Conservation (phyloP, 495 filamentous ascomycete species). For the Penicillium bovifimosum region DNA sequence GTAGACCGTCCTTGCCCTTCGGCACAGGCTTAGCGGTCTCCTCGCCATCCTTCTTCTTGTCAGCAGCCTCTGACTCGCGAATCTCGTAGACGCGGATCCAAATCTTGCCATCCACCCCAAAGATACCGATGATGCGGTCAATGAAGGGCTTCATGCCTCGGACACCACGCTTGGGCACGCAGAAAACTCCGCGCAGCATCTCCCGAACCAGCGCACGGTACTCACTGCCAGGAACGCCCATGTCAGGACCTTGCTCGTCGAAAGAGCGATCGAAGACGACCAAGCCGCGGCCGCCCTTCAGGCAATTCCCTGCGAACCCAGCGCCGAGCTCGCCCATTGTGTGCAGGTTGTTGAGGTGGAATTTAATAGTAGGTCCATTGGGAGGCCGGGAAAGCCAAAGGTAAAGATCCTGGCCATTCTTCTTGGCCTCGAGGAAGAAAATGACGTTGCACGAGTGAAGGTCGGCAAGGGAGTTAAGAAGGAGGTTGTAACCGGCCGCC, state of each 20-base stretch:
- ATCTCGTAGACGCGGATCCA: conserved; percentile 97
- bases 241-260: conserved; percentile 54
- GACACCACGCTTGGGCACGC: conserved; percentile 75
- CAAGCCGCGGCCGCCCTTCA: conserved; percentile 92
- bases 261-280: conserved; percentile 88
- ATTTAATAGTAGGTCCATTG: conserved; percentile 90
- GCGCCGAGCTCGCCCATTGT: conserved; percentile 82
- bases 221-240: conserved; percentile 38
- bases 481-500: conserved; percentile 58
- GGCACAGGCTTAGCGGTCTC: conserved; percentile 28
- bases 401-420: conserved; percentile 84
- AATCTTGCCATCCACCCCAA: conserved; percentile 87
- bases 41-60: conserved; percentile 31
- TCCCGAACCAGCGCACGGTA: conserved; percentile 52
- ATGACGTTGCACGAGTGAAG: conserved; percentile 99
- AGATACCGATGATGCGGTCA: conserved; percentile 92
- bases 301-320: conserved; percentile 93
- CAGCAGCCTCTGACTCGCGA: conserved; percentile 64
- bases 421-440: conserved; percentile 92
- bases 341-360: conserved; percentile 61
- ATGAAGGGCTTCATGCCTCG: conserved; percentile 92
- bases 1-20: conserved; percentile 42
- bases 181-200: conserved; percentile 86
- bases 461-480: conserved; percentile 94
- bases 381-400: conserved; percentile 90